phyloP scores from a whole-genome alignment of 192 early-diverging fungal species.

The Backusella circina region DNA sequence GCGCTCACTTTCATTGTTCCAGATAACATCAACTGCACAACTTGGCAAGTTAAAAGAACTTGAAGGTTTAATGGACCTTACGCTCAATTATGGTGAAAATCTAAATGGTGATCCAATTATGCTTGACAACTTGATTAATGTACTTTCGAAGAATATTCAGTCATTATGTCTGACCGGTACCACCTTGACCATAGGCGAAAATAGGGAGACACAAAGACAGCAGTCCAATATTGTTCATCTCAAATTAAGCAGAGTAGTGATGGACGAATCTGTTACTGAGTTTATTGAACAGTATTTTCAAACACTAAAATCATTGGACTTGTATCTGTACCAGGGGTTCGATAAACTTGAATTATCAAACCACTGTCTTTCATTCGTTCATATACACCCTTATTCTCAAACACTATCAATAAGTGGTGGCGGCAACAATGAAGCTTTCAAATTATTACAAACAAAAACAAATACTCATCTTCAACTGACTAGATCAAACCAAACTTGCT shows the following conservation, averaged over 20 bases:
- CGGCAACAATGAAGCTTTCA: neutral
- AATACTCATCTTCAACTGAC: neutral
- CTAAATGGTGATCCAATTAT: neutral
- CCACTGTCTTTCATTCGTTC: neutral
- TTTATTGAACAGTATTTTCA: neutral
- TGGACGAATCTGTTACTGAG: neutral
- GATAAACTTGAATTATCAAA: neutral
- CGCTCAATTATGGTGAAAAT: neutral
- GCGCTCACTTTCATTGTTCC: neutral
- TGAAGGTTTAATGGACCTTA: neutral
- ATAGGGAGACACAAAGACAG: neutral
- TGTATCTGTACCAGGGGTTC: neutral
- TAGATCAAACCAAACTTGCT: neutral
- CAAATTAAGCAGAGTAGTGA: neutral
- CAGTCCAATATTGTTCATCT: neutral
- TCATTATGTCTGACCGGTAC: neutral
- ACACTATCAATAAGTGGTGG: neutral
- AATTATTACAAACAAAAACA: neutral
- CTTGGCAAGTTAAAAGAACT: neutral
- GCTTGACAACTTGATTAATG: neutral
- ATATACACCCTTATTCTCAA: neutral
- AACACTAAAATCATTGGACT: neutral
- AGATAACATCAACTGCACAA: neutral
- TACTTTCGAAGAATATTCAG: neutral
- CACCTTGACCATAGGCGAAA: neutral